phyloP scores from a whole-genome alignment of 805 yeast genomes.

The Candida argentea region DNA sequence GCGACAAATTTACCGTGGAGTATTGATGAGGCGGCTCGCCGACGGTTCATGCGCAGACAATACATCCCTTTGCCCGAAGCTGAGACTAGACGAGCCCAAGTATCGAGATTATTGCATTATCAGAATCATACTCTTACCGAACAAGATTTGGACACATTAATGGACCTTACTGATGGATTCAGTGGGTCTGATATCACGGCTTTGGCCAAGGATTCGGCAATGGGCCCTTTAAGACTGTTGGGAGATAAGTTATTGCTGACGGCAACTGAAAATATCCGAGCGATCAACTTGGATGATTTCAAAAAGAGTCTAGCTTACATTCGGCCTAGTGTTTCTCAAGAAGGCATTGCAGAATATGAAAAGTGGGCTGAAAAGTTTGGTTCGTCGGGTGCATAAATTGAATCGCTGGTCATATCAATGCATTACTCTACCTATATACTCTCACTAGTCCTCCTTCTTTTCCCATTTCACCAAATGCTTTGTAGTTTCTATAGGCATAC shows the following conservation, averaged over 20 bases:
- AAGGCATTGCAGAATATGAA: conserved; percentile 71
- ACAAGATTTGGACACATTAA: conserved; percentile 49
- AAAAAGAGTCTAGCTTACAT: conserved; percentile 64
- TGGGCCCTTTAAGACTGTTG: conserved; percentile 88
- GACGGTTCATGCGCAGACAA: conserved; percentile 84
- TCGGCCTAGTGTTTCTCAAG: conserved; percentile 79
- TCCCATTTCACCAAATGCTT: conserved; percentile 20
- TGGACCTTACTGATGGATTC: conserved; percentile 65
- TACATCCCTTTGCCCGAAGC: conserved; percentile 91
- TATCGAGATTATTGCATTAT: conserved; percentile 53
- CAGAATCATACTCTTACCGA: conserved; percentile 65
- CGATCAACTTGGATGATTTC: conserved; percentile 67
- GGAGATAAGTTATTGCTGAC: conserved; percentile 73
- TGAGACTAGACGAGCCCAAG: conserved; percentile 68
- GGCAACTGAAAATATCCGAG: conserved; percentile 67
- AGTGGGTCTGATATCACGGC: conserved; percentile 95
- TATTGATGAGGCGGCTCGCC: conserved; percentile 91
- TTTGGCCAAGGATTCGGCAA: conserved; percentile 91
- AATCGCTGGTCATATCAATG: background rate
- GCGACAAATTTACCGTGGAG: conserved; percentile 97
- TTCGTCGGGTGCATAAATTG: conserved; percentile 71
- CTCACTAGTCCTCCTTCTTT: no score
- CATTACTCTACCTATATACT: background rate
- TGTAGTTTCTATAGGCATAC: conserved; percentile 56
- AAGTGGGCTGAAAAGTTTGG: conserved; percentile 86